Percentiles rank a stretch among this genome's conserved stretches.
These are phyloP conservation scores for Solanum pinnatisectum DNA, from an alignment of 257 asterid genomes.

Conservation along the genomic window DNA sequence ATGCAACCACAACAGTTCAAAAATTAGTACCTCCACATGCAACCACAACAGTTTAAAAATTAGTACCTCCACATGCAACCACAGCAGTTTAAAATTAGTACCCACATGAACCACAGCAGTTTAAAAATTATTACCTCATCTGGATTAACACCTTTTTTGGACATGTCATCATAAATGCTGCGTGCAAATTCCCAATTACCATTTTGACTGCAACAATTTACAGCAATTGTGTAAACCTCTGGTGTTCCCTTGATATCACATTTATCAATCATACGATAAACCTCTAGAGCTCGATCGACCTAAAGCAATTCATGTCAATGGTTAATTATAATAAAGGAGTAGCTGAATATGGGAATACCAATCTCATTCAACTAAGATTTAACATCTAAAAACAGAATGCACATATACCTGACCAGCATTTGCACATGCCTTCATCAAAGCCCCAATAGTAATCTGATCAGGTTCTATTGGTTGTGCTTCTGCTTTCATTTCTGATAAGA, in stretches of 20 bases:
- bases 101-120: constrained; percentile 31
- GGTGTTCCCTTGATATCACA: constrained; percentile 81
- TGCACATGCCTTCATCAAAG: constrained; percentile 93
- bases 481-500: constrained; percentile 80
- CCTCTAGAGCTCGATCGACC: constrained; percentile 82
- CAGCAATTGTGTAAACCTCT: constrained; percentile 93
- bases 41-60: background rate
- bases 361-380: background rate
- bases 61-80: constrained; percentile 44
- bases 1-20: background rate
- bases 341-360: background rate
- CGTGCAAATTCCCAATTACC: constrained; percentile 96
- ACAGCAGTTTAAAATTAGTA: constrained; percentile 15
- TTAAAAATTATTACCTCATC: constrained; percentile 65
- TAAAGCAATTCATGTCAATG: constrained; percentile 16
- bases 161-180: constrained; percentile 77
- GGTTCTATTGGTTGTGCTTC: constrained; percentile 82
- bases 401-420: constrained; percentile 65
- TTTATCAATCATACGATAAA: constrained; percentile 69
- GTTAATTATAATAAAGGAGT: constrained; percentile 2
- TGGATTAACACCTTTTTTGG: constrained; percentile 65
- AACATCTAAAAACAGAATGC: background rate
- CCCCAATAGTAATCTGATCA: constrained; percentile 91
- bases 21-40: constrained; percentile 44
- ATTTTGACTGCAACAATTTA: constrained; percentile 82